Base-by-base conservation (phyloP, 345 rosid species). In the Alliaria petiolata region DNA sequence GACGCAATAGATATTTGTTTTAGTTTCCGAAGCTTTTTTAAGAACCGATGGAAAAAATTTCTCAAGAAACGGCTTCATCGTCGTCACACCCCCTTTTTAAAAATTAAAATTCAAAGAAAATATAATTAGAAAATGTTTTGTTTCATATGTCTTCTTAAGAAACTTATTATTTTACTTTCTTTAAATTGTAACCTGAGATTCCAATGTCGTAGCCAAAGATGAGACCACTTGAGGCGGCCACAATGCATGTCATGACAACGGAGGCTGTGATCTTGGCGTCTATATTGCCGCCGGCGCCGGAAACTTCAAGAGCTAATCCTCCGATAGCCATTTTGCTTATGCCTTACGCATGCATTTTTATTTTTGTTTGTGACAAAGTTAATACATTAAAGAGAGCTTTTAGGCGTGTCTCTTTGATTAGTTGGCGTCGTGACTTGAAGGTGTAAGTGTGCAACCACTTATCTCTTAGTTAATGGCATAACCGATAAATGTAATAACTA, bases 171-270 rank as follows among this genome's bases (percentile, higher is more conserved):
- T 34, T 53, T 34, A 9, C 20, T 15, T 55, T 17, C 1, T 19
- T 16, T 25, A 17, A 53, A 46, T 26, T 40, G 16, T 7, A 25
- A 90, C 95, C 97, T 80, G 95, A 86, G 74, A 91, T 87, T 68
- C 97, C 95, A 39, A 91, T 84, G 69, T 88, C 95, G 64, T 87
- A 91, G 10, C 97, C 97, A 76, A 87, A 91, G 12, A 91, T 84
- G 71, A 91, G 97, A 58, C 97, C 97, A 30, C 95, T 75, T 5
- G 93, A 77, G 12, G 95, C 97, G 36, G 90, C 97, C 3, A 91
- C 92, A 68, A 91, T 49, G 81, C 97, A 87, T 39, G 91, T 84
- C 80, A 85, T 66, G 64, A 84, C 81, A 58, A 91, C 89, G 26
- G 39, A 60, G 22, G 95, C 69, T 65, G 88, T 81, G 83, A 75